Evolutionary conservation across 768 basidiomycete species (phyloP).

Genomic region (Boletus reticuloceps): DNA sequence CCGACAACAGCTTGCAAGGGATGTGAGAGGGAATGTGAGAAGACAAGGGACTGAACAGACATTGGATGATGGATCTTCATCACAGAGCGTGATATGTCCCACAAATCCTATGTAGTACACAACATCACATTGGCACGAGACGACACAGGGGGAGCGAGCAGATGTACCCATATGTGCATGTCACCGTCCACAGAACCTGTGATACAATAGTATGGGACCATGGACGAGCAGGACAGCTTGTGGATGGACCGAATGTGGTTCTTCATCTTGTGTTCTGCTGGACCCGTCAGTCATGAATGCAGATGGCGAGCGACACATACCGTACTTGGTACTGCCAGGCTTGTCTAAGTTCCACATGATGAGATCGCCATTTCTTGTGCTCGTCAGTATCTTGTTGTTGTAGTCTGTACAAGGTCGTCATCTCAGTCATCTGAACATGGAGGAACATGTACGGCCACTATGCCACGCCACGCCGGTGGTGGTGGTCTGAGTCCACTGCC

Average conservation of each 20-base stretch:
- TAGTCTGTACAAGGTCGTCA: constrained; percentile 42
- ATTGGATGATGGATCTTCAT: constrained; percentile 71
- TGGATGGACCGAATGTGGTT: constrained; percentile 75
- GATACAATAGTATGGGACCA: constrained; percentile 68
- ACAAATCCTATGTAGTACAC: constrained; percentile 53
- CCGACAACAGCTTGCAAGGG: constrained; percentile 72
- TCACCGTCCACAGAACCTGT: constrained; percentile 82
- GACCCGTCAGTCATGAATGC: constrained; percentile 9
- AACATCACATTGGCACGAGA: neutral
- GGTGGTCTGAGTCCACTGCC: constrained; percentile 69
- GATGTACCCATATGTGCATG: constrained; percentile 73
- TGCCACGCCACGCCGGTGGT: constrained; percentile 84
- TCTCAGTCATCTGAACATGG: neutral
- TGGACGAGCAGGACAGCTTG: constrained; percentile 62
- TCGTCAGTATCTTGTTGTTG: constrained; percentile 75
- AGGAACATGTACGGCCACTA: constrained; percentile 50
- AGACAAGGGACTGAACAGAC: constrained; percentile 64
- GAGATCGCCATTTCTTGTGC: constrained; percentile 77
- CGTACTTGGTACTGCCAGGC: constrained; percentile 63
- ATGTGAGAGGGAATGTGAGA: constrained; percentile 63
- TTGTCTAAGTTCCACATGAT: constrained; percentile 82
- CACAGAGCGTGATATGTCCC: constrained; percentile 64
- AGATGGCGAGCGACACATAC: constrained; percentile 37
- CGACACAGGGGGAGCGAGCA: neutral
- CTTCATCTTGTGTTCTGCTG: constrained; percentile 60